These are phyloP conservation scores for Mycena polygramma DNA, from an alignment of 768 basidiomycete species.

Conservation along the genomic window DNA sequence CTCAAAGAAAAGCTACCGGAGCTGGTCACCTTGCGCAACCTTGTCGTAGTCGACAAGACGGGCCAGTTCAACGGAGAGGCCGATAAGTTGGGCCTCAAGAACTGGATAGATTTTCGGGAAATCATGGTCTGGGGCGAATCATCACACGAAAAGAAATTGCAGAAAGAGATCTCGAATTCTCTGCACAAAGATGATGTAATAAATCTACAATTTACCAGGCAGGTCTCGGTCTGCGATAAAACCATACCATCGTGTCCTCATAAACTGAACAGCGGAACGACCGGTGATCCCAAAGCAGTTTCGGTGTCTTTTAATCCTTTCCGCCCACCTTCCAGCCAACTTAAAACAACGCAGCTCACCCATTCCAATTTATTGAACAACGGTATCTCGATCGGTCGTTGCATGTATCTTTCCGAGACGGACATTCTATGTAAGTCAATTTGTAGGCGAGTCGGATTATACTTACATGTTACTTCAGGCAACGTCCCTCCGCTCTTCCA, in stretches of 20 bases:
- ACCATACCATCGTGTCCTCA: neutral
- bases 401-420: slow-evolving; percentile 74
- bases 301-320: slow-evolving; percentile 64
- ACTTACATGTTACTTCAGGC: slow-evolving; percentile 55
- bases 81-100: slow-evolving; percentile 56
- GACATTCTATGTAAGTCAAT: slow-evolving; percentile 75
- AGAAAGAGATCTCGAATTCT: slow-evolving; percentile 56
- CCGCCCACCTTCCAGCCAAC: neutral
- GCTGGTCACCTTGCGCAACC: slow-evolving; percentile 62
- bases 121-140: slow-evolving; percentile 77
- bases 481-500: slow-evolving; percentile 90
- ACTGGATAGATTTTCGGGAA: slow-evolving; percentile 79
- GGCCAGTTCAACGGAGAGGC: slow-evolving; percentile 54
- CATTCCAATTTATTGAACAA: slow-evolving; percentile 88
- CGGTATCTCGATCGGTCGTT: slow-evolving; percentile 74
- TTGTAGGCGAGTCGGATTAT: too few species aligned
- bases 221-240: slow-evolving; percentile 43
- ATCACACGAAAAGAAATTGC: slow-evolving; percentile 54
- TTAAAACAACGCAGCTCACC: slow-evolving; percentile 66
- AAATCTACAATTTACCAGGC: slow-evolving; percentile 91
- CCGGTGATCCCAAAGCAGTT: slow-evolving; percentile 86
- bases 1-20: slow-evolving; percentile 71
- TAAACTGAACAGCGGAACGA: slow-evolving; percentile 71
- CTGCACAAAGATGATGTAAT: slow-evolving; percentile 77
- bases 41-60: slow-evolving; percentile 78